Percentiles rank a stretch among this genome's conserved stretches.
Evolutionary conservation across 805 yeast species (phyloP).

Genomic region (Komagataella pseudopastoris): DNA sequence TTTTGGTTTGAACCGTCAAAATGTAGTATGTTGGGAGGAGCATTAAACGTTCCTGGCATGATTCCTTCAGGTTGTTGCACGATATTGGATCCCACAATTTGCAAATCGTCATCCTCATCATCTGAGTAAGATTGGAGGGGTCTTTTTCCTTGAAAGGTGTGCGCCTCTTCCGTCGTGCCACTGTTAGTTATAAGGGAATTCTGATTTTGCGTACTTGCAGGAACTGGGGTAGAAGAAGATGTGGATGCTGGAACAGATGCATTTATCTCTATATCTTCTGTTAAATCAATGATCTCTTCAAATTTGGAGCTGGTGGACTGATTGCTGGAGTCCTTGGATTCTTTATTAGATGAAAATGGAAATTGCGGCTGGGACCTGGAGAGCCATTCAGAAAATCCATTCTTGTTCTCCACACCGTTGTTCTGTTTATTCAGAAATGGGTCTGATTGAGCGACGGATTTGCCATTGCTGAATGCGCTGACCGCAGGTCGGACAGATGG

Average conservation of each 20-base stretch:
- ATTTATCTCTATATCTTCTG: background rate
- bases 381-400: background rate
- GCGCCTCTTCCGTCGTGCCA: background rate
- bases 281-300: background rate
- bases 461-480: background rate
- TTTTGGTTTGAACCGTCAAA: background rate
- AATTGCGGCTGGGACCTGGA: background rate
- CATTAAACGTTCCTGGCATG: conserved; percentile 15
- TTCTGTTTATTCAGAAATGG: background rate
- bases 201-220: background rate
- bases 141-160: background rate
- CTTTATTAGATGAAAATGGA: background rate
- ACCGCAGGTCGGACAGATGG: background rate
- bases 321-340: background rate
- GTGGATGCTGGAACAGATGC: background rate
- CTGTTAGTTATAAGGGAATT: background rate
- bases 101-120: background rate
- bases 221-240: background rate
- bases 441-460: background rate
- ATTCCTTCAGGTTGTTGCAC: conserved; percentile 27
- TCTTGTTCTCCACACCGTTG: background rate
- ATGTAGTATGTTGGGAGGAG: background rate
- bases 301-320: background rate
- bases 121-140: background rate
- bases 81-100: background rate